Conservation (phyloP, 1,284 basidiomycete genomes). For the Irpex lacteus region DNA sequence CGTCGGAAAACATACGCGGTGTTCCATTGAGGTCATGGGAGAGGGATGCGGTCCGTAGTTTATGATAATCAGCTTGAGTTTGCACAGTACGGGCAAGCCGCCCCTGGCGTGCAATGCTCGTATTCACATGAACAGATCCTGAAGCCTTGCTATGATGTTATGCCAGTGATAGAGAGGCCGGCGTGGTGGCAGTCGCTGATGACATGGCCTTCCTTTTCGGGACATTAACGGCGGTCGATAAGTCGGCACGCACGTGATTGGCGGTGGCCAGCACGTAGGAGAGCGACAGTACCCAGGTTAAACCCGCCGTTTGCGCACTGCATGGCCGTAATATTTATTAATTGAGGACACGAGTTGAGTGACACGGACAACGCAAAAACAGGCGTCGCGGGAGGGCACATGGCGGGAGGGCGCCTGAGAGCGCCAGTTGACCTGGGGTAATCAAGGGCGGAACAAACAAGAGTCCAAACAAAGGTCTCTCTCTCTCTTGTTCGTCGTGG, state of each 20-base stretch:
- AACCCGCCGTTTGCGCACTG: background rate
- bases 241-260: background rate
- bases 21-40: background rate
- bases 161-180: background rate
- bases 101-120: no score
- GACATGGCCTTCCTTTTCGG: background rate
- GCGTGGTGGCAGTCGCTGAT: background rate
- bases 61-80: no score
- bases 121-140: background rate
- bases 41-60: background rate
- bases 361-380: background rate
- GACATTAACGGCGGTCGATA: background rate
- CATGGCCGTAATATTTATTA: background rate
- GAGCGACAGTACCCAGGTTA: no score
- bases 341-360: background rate
- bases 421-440: conserved; percentile 11
- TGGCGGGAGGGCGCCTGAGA: conserved; percentile 7
- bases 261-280: background rate
- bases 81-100: no score
- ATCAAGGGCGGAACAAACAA: conserved; percentile 17
- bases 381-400: conserved; percentile 17
- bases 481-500: conserved; percentile 26
- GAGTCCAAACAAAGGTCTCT: conserved; percentile 25
- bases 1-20: background rate
- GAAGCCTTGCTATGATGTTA: no score